Percentiles rank a stretch among this genome's conserved stretches.
phyloP scores from a whole-genome alignment of 805 yeast species.

The Komagataella mondaviorum region DNA sequence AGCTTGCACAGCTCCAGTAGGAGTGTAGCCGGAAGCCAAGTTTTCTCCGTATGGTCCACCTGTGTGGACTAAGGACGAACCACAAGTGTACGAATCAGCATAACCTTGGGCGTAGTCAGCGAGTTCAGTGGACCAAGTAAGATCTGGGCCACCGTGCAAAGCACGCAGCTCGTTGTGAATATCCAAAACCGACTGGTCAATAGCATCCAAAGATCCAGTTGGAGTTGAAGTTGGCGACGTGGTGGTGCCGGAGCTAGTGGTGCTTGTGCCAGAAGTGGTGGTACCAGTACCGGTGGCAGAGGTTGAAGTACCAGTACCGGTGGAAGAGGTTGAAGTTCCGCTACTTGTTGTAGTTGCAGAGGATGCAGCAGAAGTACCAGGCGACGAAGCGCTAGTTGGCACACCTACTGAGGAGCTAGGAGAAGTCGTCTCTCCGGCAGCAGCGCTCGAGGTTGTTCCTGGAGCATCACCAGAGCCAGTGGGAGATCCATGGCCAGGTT shows the following conservation, averaged over 20 bases:
- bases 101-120: constrained; percentile 42
- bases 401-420: background rate
- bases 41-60: constrained; percentile 59
- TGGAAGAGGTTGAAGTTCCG: constrained; percentile 7
- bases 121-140: constrained; percentile 42
- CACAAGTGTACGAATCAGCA: constrained; percentile 46
- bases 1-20: constrained; percentile 48
- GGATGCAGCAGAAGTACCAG: constrained; percentile 9
- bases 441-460: background rate
- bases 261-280: constrained; percentile 13
- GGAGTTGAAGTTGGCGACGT: constrained; percentile 8
- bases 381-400: constrained; percentile 5
- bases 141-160: constrained; percentile 31
- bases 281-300: constrained; percentile 11
- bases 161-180: constrained; percentile 51
- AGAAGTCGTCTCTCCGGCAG: background rate
- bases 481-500: background rate
- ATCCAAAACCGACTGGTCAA: constrained; percentile 33
- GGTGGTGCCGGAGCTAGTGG: constrained; percentile 8
- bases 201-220: constrained; percentile 9
- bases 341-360: constrained; percentile 10
- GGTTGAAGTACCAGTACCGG: constrained; percentile 9
- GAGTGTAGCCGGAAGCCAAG: constrained; percentile 58
- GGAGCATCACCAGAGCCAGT: background rate
- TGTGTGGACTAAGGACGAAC: constrained; percentile 42